phyloP scores from a whole-genome alignment of 2,329 filamentous ascomycete genomes.

The Fusarium tuaranense region DNA sequence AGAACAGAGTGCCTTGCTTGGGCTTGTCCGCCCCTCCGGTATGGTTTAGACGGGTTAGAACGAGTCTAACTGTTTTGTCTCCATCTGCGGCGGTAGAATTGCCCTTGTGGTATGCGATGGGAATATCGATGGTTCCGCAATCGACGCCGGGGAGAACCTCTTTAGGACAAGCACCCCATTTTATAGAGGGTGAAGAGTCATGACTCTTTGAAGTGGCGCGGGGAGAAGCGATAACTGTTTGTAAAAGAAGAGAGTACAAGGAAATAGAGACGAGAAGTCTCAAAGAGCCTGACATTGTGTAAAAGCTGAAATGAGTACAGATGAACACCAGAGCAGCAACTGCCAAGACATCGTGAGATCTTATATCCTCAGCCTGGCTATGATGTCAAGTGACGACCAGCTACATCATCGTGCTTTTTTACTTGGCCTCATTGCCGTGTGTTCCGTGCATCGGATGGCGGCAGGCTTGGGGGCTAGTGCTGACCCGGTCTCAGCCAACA shows the following conservation, averaged over 20 bases:
- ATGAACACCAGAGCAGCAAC: background rate
- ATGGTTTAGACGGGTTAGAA: slow-evolving; percentile 23
- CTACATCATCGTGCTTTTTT: slow-evolving; percentile 4
- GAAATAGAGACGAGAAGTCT: background rate
- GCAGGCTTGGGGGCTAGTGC: background rate
- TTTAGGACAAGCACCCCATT: slow-evolving; percentile 16
- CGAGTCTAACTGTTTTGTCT: slow-evolving; percentile 18
- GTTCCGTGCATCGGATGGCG: slow-evolving; percentile 6
- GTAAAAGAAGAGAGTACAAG: background rate
- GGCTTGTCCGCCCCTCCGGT: slow-evolving; percentile 22
- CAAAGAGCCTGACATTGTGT: background rate
- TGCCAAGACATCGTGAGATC: background rate
- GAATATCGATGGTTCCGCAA: slow-evolving; percentile 31
- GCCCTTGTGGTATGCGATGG: slow-evolving; percentile 28
- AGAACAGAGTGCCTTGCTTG: slow-evolving; percentile 31
- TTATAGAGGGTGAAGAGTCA: slow-evolving; percentile 9
- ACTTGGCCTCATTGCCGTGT: slow-evolving; percentile 1
- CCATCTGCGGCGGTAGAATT: slow-evolving; percentile 27
- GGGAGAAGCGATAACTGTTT: background rate
- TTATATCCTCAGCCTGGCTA: slow-evolving; percentile 18
- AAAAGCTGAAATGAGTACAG: background rate
- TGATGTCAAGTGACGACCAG: background rate
- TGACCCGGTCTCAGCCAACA: background rate
- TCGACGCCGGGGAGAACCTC: slow-evolving; percentile 28
- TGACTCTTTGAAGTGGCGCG: background rate